Evolutionary conservation across 495 filamentous ascomycete species (phyloP), one percentile per base, ranked within the genome.

Genomic region (Lophiotrema nucula): DNA sequence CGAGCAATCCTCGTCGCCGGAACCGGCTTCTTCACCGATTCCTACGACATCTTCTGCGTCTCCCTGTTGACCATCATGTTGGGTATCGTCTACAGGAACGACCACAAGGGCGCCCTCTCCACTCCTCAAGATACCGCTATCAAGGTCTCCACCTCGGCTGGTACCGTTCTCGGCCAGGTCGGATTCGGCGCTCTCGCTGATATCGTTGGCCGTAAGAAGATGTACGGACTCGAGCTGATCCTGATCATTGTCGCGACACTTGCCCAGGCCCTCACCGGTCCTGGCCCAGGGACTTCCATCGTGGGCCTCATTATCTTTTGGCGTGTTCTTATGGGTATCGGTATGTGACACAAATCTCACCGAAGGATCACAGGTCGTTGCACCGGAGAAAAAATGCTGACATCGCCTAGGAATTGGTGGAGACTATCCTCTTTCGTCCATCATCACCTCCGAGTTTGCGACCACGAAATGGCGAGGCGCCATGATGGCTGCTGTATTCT

Each of bases 151-250:
- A 93, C 90, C n/a, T 92, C 87, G 10, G 86, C 82, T 54, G 90
- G 91, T 39, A 95, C 89, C 22, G 88, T 95, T 58, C 73, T 95
- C 56, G 91, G 91, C 39, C 90, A 95, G 72, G 70, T 95, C 22
- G 80, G 80, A 56, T 95, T 96, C 66, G 90, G 90, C 49, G 83
- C 79, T 70, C 75, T 92, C 12, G 90, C 89, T 21, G 90, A 95
- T 76, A 73, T 83, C 22, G 79, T 90, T 51, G 88, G 89, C 47
- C 84, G 89, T 47, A 89, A 89, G 77, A 79, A 75, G 47, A 92
- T 95, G 85, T 96, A 96, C 71, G 90, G 90, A 41, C 75, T 93
- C 43, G 90, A 95, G 70, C 73, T 95, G 60, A 90, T 93, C 66
- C 74, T 96, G 61, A 93, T 95, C 72, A 95, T 95, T 69, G 80